Evolutionary conservation across 1,284 basidiomycete genomes (phyloP), one percentile per base, ranked within the genome.

Genomic region (Pseudozyma hubeiensis): DNA sequence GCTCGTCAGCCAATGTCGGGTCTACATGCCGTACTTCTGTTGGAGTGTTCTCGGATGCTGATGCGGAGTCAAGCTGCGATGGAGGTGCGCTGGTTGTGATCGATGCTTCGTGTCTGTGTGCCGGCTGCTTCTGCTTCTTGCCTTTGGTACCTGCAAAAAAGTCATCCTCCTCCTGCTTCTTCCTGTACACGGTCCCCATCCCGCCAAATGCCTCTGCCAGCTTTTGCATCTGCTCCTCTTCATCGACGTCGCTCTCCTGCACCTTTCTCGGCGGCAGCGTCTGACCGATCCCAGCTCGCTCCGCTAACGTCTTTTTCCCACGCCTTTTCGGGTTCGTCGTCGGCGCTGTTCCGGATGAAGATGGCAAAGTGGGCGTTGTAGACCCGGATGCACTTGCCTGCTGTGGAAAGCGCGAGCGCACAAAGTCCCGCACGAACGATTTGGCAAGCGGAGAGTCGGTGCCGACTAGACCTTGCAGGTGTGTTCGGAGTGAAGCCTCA

Each of bases 391-490:
- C 31, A 24, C 30, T 45, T 8, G 47, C 31, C 33, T 51, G 55
- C 7, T 61, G 52, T 13, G 63, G 66, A n/a, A 75, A 75, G 6
- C 71, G 58, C 10, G 71, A 69, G 0, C 59, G 62, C 2, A 48
- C 40, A 34, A 65, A 75, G 53, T 65, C 62, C 7, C 66, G 62
- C 13, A 65, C 55, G 17, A 75, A 75, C 13, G 58, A 53, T n/a
- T 63, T 65, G 7, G 66, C 54, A n/a, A 53, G 49, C 9, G 58
- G 34, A 2, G 61, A 60, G 37, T 70, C 67, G 5, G 60, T 70
- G 34, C 72, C 72, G 6, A 75, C 58, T 14, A 75, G 54, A 7
- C 64, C 72, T 48, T 75, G 49, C 16, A 75, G 54, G 31, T 75
- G 72, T 2, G 67, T 59, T 3, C 57, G 56, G 4, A 75, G 61